Evolutionary conservation across 164 flowering plant genomes (phyloP), one percentile per base, ranked within the genome.

Genomic region (Aristolochia californica): DNA sequence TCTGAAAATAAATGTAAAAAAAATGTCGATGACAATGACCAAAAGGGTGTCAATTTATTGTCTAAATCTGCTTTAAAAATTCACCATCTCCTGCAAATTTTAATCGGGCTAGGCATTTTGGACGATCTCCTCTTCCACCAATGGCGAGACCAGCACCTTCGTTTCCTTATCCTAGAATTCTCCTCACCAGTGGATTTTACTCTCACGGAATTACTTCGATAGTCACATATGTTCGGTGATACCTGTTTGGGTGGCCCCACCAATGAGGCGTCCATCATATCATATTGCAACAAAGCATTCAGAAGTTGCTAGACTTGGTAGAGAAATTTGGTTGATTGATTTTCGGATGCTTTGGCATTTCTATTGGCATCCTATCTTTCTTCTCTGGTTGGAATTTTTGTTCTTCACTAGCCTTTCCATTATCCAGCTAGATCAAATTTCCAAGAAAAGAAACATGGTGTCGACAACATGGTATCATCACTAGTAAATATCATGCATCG

Each of bases 161-260:
- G 8, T 43, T 45, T 38, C 53, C 59, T 40, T 66, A 5, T 18
- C 54, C 66, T 3, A 62, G 63, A 54, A 17, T 64, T 13, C 63
- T 59, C 20, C 22, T 25, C 13, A 25, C 58, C 10, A 25, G 50
- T 5, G 47, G 45, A 16, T 62, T 71, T 25, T 48, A 57, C 25
- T 54, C 70, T 0, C 67, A 71, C 22, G 68, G 67, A 53, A 64
- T 72, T 38, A 78, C 78, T 13, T 78, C 77, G 17, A 72, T 79
- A 16, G 79, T 78, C 60, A 72, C 43, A 78, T 78, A 44, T 62
- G 82, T 45, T 70, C 82, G 45, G 77, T 78, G 60, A 71, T 78
- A 16, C 79, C 82, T 23, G 82, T 78, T 0, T 78, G 75, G 60
- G 75, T 79, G 40, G 74, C 82, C 20, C 79, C 80, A 21, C 76